A percentile compares a stretch with the other conserved stretches of the same genome.
phyloP scores from a whole-genome alignment of 2,329 filamentous ascomycete genomes.

The Phaeosphaeria sp. region DNA sequence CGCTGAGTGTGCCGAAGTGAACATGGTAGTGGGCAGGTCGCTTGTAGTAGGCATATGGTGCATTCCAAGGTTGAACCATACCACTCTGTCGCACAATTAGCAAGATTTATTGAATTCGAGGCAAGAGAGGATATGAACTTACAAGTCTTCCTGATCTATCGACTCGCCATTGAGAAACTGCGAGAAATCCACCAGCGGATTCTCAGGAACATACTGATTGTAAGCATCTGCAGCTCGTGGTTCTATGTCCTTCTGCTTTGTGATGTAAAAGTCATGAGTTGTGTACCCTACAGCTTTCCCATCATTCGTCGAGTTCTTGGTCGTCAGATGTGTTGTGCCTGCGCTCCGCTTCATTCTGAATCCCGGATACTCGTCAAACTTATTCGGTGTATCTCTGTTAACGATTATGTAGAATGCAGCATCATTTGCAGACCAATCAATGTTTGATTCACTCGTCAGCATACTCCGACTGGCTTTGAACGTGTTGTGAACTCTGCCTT shows the following conservation, averaged over 20 bases:
- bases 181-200: constrained; percentile 60
- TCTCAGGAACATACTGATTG: constrained; percentile 54
- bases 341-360: constrained; percentile 57
- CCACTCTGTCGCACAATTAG: constrained; percentile 40
- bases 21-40: constrained; percentile 60
- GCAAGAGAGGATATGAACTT: too few relatives aligned
- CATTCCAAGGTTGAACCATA: constrained; percentile 61
- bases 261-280: constrained; percentile 59
- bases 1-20: constrained; percentile 55
- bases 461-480: constrained; percentile 58
- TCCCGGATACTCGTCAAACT: constrained; percentile 59
- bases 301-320: constrained; percentile 56
- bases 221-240: constrained; percentile 54
- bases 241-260: constrained; percentile 61
- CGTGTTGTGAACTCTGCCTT: constrained; percentile 56
- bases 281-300: constrained; percentile 58
- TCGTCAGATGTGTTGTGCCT: constrained; percentile 48
- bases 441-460: constrained; percentile 46
- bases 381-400: constrained; percentile 58
- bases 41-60: constrained; percentile 56
- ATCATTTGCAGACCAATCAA: constrained; percentile 57
- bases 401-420: constrained; percentile 57
- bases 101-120: not conserved
- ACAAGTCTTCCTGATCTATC: constrained; percentile 48
- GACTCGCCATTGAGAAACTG: constrained; percentile 58